Evolutionary conservation across 345 rosid genomes (phyloP).

Genomic region (Cardiospermum halicacabum): DNA sequence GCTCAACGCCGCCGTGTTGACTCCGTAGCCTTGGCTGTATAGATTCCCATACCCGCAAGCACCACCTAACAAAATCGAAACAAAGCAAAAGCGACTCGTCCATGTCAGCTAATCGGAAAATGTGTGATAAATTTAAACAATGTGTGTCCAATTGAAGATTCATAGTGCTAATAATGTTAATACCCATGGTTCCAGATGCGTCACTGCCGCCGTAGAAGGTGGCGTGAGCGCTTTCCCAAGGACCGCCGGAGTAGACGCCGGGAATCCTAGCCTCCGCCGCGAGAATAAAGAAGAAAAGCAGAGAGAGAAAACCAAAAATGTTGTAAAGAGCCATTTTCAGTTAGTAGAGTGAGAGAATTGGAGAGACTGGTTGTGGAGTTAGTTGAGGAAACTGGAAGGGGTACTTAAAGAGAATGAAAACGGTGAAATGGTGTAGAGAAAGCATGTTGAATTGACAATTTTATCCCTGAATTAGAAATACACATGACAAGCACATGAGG

Average conservation of each 20-base stretch:
- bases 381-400: conserved; percentile 27
- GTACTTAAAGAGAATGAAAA: conserved; percentile 26
- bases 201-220: conserved; percentile 66
- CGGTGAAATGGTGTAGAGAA: no score
- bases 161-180: no score
- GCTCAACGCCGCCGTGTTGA: conserved; percentile 93
- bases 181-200: conserved; percentile 67
- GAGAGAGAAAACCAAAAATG: conserved; percentile 19
- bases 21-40: conserved; percentile 94
- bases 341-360: conserved; percentile 6
- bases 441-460: no score
- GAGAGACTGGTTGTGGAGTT: neutral
- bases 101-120: no score
- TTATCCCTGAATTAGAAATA: no score
- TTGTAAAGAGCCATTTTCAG: conserved; percentile 16
- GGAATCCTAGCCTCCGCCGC: conserved; percentile 31
- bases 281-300: conserved; percentile 2
- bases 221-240: conserved; percentile 49
- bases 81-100: neutral
- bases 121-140: no score
- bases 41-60: conserved; percentile 97
- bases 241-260: conserved; percentile 32
- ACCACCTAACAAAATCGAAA: conserved; percentile 67
- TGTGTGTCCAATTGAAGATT: no score
- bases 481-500: conserved; percentile 4